Conservation (phyloP, 2,329 filamentous ascomycete genomes). For the Leptographium radiaticola region DNA sequence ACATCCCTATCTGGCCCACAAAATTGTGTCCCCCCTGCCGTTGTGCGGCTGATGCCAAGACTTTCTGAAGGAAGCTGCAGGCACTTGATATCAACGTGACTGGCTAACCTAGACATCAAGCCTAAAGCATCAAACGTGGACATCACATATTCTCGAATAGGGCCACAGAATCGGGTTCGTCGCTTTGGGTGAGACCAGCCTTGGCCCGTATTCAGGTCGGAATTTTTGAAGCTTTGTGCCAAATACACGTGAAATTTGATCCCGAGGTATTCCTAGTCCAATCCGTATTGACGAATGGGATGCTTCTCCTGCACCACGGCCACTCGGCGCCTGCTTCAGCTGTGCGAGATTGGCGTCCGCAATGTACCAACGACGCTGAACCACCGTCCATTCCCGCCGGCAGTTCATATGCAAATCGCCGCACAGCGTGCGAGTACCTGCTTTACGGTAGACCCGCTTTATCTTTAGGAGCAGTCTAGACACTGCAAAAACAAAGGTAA, state of each 20-base stretch:
- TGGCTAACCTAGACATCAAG: too few species aligned
- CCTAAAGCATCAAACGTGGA: too few species aligned
- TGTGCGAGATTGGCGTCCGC: too few species aligned
- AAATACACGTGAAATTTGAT: too few species aligned
- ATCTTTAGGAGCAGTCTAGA: not conserved
- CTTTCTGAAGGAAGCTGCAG: not conserved
- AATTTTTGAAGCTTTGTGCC: too few species aligned
- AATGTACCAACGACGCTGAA: not conserved
- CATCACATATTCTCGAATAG: too few species aligned
- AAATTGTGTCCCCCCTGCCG: not conserved
- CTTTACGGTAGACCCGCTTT: not conserved
- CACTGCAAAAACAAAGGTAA: not conserved
- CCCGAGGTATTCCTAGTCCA: not conserved
- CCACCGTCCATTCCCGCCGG: not conserved
- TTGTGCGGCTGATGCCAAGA: slow-evolving; percentile 10
- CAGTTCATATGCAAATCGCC: too few species aligned
- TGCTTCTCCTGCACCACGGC: not conserved
- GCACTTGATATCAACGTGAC: not conserved
- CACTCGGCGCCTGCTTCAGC: not conserved
- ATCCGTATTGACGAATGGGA: not conserved
- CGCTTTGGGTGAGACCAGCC: too few species aligned
- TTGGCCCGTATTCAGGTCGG: too few species aligned
- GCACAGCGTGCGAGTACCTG: too few species aligned
- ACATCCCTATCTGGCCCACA: not conserved
- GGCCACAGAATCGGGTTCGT: too few species aligned